phyloP scores from a whole-genome alignment of 768 basidiomycete species.

The Tricholoma bakamatsutake region DNA sequence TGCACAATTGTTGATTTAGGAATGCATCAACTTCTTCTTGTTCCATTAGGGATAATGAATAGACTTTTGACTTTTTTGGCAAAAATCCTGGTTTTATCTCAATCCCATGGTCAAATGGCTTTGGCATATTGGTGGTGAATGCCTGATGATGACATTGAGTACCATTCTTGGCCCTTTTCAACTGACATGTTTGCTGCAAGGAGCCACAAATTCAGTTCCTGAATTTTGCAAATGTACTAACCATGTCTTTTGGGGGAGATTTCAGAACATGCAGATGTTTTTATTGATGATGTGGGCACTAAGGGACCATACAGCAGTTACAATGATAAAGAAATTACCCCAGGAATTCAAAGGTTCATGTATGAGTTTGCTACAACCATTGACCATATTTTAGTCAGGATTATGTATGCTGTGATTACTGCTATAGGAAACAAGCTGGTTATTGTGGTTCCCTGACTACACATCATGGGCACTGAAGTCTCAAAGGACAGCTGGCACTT shows the following conservation, averaged over 20 bases:
- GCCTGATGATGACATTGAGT: slow-evolving; percentile 29
- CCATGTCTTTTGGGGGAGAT: slow-evolving; percentile 12
- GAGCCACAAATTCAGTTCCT: slow-evolving; percentile 26
- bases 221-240: slow-evolving; percentile 25
- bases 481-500: slow-evolving; percentile 24
- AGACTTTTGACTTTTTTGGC: too few species aligned
- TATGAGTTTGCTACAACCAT: slow-evolving; percentile 20
- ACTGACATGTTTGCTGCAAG: slow-evolving; percentile 24
- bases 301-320: slow-evolving; percentile 15
- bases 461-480: slow-evolving; percentile 25
- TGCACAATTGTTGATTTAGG: too few species aligned
- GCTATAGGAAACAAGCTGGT: slow-evolving; percentile 26
- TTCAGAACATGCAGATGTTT: slow-evolving; percentile 9
- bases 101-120: too few species aligned
- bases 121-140: too few species aligned
- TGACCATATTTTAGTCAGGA: slow-evolving; percentile 15
- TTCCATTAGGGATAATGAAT: too few species aligned
- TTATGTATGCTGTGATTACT: slow-evolving; percentile 24
- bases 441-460: slow-evolving; percentile 11
- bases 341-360: slow-evolving; percentile 21
- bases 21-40: too few species aligned
- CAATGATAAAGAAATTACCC: slow-evolving; percentile 12
- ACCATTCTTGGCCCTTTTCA: slow-evolving; percentile 18
- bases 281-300: slow-evolving; percentile 16
- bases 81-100: too few species aligned